Conservation (phyloP, 176 grass and related monocot species). For the Lolium multiflorum region DNA sequence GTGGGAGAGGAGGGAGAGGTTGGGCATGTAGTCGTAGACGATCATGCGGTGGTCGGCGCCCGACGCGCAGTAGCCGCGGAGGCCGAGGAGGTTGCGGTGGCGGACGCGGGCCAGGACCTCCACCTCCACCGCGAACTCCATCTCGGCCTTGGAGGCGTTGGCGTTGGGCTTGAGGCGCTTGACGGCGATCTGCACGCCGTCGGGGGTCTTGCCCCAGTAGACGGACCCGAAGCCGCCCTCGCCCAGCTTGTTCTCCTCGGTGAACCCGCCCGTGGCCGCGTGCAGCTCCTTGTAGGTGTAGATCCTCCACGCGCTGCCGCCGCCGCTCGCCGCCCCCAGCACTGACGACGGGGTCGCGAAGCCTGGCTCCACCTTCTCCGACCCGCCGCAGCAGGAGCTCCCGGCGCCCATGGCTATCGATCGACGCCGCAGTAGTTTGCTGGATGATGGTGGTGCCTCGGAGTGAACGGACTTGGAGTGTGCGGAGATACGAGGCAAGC, state of each 20-base stretch:
- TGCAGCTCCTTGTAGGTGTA: conserved; percentile 79
- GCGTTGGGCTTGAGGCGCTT: conserved; percentile 68
- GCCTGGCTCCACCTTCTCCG: conserved; percentile 56
- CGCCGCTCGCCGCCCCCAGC: neutral
- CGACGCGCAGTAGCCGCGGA: conserved; percentile 65
- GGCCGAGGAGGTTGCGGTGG: conserved; percentile 68
- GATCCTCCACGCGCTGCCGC: conserved; percentile 60
- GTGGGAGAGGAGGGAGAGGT: conserved; percentile 69
- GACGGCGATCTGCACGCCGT: conserved; percentile 74
- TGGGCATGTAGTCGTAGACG: conserved; percentile 88
- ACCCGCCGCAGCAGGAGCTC: conserved; percentile 64
- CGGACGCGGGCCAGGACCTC: conserved; percentile 71
- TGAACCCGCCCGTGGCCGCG: conserved; percentile 66
- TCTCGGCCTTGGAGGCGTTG: conserved; percentile 82
- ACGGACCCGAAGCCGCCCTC: conserved; percentile 85
- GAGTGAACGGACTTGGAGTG: neutral
- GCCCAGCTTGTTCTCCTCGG: conserved; percentile 73
- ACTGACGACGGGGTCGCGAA: conserved; percentile 37
- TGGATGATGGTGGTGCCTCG: neutral
- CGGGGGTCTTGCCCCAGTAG: conserved; percentile 67
- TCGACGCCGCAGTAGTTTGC: no score
- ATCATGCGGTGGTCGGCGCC: conserved; percentile 63
- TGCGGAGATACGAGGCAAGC: neutral
- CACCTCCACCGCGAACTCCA: conserved; percentile 83
- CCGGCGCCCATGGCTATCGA: conserved; percentile 58